A percentile compares a stretch with the other conserved stretches of the same genome.
These are phyloP conservation scores for Taphrina populina DNA, from an alignment of 1,139 yeast genomes.

Conservation along the genomic window DNA sequence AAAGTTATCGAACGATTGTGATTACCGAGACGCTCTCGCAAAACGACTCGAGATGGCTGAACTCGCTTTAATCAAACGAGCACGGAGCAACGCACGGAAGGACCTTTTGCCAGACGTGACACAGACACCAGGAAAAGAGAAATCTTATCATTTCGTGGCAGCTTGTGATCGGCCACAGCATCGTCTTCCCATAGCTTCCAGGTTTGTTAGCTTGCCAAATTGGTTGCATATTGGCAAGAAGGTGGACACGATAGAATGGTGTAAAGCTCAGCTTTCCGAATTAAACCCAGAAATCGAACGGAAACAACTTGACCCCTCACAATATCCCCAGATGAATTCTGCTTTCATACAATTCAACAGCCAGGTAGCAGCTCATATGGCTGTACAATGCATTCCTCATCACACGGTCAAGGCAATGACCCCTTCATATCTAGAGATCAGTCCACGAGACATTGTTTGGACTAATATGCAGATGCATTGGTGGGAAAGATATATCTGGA, in stretches of 20 bases:
- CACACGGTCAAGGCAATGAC: constrained; percentile 62
- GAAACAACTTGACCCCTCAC: constrained; percentile 43
- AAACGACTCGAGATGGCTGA: constrained; percentile 68
- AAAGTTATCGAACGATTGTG: constrained; percentile 58
- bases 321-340: constrained; percentile 59
- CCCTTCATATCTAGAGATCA: constrained; percentile 64
- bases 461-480: constrained; percentile 74
- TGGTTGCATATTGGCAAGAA: constrained; percentile 65
- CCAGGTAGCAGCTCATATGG: constrained; percentile 84
- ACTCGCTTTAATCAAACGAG: constrained; percentile 57
- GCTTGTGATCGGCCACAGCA: constrained; percentile 74
- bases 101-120: constrained; percentile 41
- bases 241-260: constrained; percentile 77
- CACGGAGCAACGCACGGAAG: constrained; percentile 45
- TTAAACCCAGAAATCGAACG: constrained; percentile 59
- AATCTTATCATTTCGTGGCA: constrained; percentile 56
- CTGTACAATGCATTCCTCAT: constrained; percentile 70
- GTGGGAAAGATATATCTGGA: constrained; percentile 74
- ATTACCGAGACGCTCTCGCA: constrained; percentile 65
- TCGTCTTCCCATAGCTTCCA: constrained; percentile 51
- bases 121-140: not conserved
- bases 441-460: constrained; percentile 86
- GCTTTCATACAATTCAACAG: constrained; percentile 83
- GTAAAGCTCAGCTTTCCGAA: constrained; percentile 64
- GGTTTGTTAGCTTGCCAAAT: constrained; percentile 41